Evolutionary conservation across 306 rosid species (phyloP).

Genomic region (Oemleria cerasiformis): DNA sequence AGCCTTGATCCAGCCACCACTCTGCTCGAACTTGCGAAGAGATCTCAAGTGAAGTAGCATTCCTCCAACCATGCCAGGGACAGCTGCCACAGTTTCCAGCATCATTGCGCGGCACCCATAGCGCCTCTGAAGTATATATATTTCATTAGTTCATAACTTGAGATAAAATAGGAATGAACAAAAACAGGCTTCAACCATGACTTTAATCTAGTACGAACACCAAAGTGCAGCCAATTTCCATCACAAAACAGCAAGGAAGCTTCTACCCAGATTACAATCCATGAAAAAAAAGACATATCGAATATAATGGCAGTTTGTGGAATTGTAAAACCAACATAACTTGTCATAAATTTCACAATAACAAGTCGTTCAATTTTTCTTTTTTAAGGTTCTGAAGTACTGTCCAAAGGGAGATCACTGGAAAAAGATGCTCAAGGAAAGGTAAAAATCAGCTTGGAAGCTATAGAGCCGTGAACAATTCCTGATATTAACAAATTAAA

Average conservation of each 20-base stretch:
- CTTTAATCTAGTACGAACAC: not conserved
- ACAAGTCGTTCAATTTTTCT: not conserved
- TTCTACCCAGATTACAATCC: not conserved
- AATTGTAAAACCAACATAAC: not conserved
- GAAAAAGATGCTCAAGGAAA: not conserved
- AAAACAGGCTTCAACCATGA: not conserved
- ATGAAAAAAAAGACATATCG: not conserved
- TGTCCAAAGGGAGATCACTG: not conserved
- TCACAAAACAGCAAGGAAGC: not conserved
- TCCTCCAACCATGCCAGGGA: conserved; percentile 86
- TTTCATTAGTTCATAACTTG: conserved; percentile 6
- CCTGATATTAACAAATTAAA: not conserved
- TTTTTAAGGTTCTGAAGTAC: not conserved
- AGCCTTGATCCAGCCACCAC: conserved; percentile 80
- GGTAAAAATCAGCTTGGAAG: not conserved
- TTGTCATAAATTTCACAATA: not conserved
- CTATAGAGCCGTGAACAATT: not conserved
- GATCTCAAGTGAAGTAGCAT: conserved; percentile 65
- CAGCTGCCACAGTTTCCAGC: conserved; percentile 80
- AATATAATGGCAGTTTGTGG: not conserved
- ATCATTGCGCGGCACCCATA: conserved; percentile 86
- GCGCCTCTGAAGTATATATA: conserved; percentile 45
- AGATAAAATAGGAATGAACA: conserved; percentile 13
- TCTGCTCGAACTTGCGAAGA: conserved; percentile 59
- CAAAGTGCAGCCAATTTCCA: not conserved